phyloP scores from a whole-genome alignment of 306 rosid species.

The Lablab purpureus region DNA sequence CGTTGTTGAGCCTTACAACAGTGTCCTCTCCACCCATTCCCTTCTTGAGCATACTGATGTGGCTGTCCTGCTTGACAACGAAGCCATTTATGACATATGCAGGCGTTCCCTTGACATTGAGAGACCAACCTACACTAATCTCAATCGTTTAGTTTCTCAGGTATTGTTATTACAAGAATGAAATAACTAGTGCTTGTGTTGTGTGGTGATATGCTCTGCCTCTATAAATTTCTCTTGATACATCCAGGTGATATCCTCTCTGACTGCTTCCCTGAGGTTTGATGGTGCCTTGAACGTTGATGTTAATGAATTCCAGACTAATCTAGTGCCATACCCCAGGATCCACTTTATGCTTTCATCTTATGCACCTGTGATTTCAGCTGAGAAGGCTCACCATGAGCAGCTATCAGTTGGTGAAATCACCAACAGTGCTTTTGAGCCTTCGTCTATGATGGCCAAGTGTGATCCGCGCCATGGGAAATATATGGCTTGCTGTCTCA shows the following conservation, averaged over 20 bases:
- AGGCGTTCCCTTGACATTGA: constrained; percentile 89
- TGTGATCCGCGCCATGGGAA: constrained; percentile 68
- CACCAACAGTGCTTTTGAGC: constrained; percentile 85
- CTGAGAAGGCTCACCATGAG: constrained; percentile 80
- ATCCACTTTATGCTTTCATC: constrained; percentile 95
- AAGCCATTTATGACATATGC: constrained; percentile 86
- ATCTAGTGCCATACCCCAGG: constrained; percentile 86
- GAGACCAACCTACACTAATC: constrained; percentile 86
- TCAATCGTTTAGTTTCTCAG: constrained; percentile 85
- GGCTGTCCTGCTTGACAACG: constrained; percentile 76
- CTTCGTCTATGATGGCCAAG: constrained; percentile 91
- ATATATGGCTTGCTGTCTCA: constrained; percentile 90
- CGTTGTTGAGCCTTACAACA: constrained; percentile 92
- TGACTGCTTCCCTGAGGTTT: constrained; percentile 81
- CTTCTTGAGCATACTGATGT: constrained; percentile 90
- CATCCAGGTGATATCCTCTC: constrained; percentile 74
- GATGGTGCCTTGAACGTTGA: constrained; percentile 91
- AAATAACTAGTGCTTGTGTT: not conserved
- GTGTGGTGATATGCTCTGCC: not conserved
- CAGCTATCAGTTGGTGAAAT: constrained; percentile 86
- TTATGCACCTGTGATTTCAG: constrained; percentile 75
- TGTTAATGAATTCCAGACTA: constrained; percentile 88
- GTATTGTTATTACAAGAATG: constrained; percentile 40
- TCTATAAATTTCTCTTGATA: not conserved
- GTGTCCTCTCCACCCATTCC: constrained; percentile 90